A percentile compares a stretch with the other conserved stretches of the same genome.
Evolutionary conservation across 305 asterid species (phyloP).

Genomic region (Fraxinus latifolia): DNA sequence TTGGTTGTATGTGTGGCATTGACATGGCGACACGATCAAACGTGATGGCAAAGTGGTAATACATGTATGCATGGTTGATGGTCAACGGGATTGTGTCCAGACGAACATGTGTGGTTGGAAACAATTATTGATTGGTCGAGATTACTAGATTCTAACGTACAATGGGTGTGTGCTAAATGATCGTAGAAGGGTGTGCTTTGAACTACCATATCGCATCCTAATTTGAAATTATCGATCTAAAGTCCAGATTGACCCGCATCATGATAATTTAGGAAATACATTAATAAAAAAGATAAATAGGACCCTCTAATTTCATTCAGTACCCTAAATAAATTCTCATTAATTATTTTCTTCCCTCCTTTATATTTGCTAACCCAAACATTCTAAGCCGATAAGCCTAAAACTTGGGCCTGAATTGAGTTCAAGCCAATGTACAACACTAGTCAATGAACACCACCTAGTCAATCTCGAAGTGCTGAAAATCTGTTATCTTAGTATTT

Average conservation of each 20-base stretch:
- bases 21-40: not conserved
- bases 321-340: not conserved
- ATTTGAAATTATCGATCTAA: not conserved
- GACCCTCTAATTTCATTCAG: not conserved
- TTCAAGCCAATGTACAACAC: not conserved
- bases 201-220: not conserved
- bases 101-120: not conserved
- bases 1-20: not conserved
- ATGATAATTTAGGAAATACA: not conserved
- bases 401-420: not conserved
- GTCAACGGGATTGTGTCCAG: not conserved
- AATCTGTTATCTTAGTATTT: not conserved
- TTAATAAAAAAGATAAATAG: not conserved
- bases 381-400: not conserved
- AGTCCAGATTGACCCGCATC: not conserved
- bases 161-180: not conserved
- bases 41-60: not conserved
- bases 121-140: not conserved
- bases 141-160: not conserved
- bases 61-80: not conserved
- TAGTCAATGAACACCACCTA: conserved; percentile 1
- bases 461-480: not conserved
- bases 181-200: not conserved
- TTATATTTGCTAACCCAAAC: not conserved
- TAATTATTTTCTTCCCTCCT: not conserved